Conservation (phyloP, 2,329 filamentous ascomycete species). For the Paecilomyces fulvus region DNA sequence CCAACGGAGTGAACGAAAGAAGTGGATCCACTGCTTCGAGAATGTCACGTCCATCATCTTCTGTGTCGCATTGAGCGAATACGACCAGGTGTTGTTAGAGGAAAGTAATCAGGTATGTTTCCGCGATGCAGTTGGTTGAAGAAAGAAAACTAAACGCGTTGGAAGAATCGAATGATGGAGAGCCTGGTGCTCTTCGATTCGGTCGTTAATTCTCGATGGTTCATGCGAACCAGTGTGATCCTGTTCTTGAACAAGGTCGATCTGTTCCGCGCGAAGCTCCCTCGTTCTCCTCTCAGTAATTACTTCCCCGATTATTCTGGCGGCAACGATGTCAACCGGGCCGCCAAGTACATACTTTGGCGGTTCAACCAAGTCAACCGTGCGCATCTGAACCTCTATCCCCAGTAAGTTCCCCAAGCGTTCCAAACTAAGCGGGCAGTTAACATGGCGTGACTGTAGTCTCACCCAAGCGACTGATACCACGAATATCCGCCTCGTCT, state of each 20-base stretch:
- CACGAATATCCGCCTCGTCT: conserved; percentile 94
- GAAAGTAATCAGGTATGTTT: conserved; percentile 83
- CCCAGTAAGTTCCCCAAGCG: conserved; percentile 62
- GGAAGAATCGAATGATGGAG: conserved; percentile 98
- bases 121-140: conserved; percentile 8
- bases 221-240: conserved; percentile 98
- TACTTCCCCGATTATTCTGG: conserved; percentile 98
- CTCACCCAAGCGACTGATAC: conserved; percentile 98
- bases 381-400: conserved; percentile 91
- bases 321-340: conserved; percentile 94
- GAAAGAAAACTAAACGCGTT: not conserved
- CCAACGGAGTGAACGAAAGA: conserved; percentile 94
- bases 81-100: conserved; percentile 93
- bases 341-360: conserved; percentile 96
- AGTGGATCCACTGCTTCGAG: conserved; percentile 99
- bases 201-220: conserved; percentile 97
- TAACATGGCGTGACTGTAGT: conserved; percentile 42
- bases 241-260: conserved; percentile 98
- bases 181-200: conserved; percentile 93
- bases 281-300: conserved; percentile 78
- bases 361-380: conserved; percentile 98
- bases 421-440: not conserved
- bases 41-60: conserved; percentile 99
- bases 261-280: conserved; percentile 91
- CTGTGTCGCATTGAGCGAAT: conserved; percentile 95